Base-by-base conservation (phyloP, 106 monocot genomes). In the Dioscorea zingiberensis region DNA sequence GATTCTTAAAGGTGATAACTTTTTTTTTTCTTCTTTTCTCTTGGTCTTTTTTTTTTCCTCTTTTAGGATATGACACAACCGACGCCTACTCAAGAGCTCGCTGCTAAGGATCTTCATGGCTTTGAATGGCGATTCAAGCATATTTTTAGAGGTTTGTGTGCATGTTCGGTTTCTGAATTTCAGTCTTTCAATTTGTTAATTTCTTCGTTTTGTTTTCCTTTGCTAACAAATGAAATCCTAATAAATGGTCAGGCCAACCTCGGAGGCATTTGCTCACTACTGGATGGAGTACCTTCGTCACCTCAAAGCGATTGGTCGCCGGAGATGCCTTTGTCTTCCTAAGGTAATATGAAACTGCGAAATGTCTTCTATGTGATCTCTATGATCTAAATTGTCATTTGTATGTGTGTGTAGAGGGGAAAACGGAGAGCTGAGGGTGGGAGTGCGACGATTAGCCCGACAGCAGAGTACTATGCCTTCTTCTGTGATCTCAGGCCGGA, bases 201-300 rank as follows among this genome's bases (percentile, higher is more conserved):
- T n/a, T 38, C 3, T 38, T 38, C 38, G 6, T 38, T 6, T 38
- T 38, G 38, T 38, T 38, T 10, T 8, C 10, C 38, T 38, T 10
- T 38, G 10, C 38, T 1, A 1, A 38, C 38, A 8, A 38, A 38
- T 38, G 3, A 8, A 38, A 38, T 38, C 38, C 38, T 38, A 8
- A 8, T 38, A 0, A 38, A 6, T 38, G 6, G 38, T 38, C 10
- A 38, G 38, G 38, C 38, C 38, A 38, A 38, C 38, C 38, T 2
- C 6, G 38, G 38, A 38, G 38, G 38, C 38, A 38, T 65, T 62
- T 88, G 25, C 83, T 88, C 13, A 88, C 84, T 18, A 88, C 84
- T 19, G 87, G 87, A 28, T 88, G 87, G 83, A 89, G 89, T 65
- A 85, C 81, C 18, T 89, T 89, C 57, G 89, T 89, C 16, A 89